These are phyloP conservation scores for Globisporangium cystogenes DNA, from an alignment of 352 stramenopile species.

Conservation along the genomic window DNA sequence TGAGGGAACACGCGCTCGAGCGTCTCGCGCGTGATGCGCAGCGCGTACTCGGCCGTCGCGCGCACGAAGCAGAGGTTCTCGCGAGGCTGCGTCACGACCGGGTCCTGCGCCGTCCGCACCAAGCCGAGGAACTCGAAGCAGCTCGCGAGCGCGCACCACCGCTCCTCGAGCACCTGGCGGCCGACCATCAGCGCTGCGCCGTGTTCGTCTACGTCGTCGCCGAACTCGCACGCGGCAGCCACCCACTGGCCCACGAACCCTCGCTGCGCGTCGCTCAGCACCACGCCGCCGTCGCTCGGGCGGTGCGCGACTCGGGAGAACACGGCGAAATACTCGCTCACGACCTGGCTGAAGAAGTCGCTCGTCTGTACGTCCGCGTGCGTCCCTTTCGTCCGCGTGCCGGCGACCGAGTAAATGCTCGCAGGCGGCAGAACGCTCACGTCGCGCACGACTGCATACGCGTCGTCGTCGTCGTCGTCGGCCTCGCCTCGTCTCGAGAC, in stretches of 20 bases:
- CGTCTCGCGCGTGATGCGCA: slow-evolving; percentile 11
- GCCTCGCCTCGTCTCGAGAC: neutral
- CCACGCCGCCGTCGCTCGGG: neutral
- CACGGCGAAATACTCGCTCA: slow-evolving; percentile 3
- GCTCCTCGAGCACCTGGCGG: neutral
- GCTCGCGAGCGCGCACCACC: slow-evolving; percentile 9
- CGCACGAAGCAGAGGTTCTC: slow-evolving; percentile 7
- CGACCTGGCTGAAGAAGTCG: neutral
- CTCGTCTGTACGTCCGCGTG: neutral
- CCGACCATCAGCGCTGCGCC: neutral
- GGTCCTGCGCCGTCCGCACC: slow-evolving; percentile 6
- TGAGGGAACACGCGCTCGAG: slow-evolving; percentile 15
- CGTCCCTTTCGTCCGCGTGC: neutral
- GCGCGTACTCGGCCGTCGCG: slow-evolving; percentile 13
- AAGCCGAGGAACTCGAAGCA: slow-evolving; percentile 18
- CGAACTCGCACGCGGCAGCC: slow-evolving; percentile 5
- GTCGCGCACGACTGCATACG: neutral
- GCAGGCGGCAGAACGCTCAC: neutral
- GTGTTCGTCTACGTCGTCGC: neutral
- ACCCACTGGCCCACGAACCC: neutral
- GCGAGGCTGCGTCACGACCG: slow-evolving; percentile 2
- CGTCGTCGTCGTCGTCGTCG: neutral
- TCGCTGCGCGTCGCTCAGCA: slow-evolving; percentile 1
- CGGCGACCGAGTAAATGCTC: neutral
- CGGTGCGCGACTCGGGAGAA: neutral